These are phyloP conservation scores for Penicillium mononematosum DNA, from an alignment of 495 filamentous ascomycete species.

Conservation along the genomic window DNA sequence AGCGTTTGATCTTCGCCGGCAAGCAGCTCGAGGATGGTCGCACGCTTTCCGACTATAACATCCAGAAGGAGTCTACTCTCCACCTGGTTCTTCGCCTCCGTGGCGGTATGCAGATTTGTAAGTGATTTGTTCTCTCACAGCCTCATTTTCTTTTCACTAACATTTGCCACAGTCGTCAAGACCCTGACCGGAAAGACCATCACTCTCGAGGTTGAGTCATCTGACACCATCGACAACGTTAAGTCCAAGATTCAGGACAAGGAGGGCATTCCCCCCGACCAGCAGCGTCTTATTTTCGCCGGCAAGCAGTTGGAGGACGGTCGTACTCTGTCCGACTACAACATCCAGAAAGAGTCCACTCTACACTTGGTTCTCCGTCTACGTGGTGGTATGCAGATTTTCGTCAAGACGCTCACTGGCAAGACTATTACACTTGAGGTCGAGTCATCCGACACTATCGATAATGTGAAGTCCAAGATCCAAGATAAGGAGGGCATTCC, in stretches of 20 bases:
- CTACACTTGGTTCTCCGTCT: constrained; percentile 70
- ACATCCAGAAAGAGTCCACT: constrained; percentile 72
- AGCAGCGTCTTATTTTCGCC: constrained; percentile 73
- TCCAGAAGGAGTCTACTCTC: constrained; percentile 96
- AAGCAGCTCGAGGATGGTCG: constrained; percentile 98
- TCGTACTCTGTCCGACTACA: constrained; percentile 70
- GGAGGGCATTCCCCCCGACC: constrained; percentile 75
- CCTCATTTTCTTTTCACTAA: constrained; percentile 22
- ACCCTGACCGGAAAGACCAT: constrained; percentile 97
- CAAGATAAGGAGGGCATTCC: constrained; percentile 98
- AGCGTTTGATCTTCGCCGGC: constrained; percentile 97
- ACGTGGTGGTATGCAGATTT: constrained; percentile 73
- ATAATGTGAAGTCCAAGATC: constrained; percentile 98
- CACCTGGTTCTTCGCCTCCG: constrained; percentile 96
- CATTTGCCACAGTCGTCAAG: constrained; percentile 62
- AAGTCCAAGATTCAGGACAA: constrained; percentile 79
- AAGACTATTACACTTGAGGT: constrained; percentile 74
- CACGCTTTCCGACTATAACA: constrained; percentile 96
- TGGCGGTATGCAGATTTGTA: constrained; percentile 98
- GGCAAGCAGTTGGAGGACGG: constrained; percentile 73
- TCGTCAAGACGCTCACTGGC: constrained; percentile 70
- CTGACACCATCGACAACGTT: constrained; percentile 95
- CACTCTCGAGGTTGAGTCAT: constrained; percentile 95
- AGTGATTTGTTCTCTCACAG: constrained; percentile 29
- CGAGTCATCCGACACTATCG: constrained; percentile 86